Percentiles rank a stretch among this genome's conserved stretches.
These are phyloP conservation scores for Asterochloris sp. DNA, from an alignment of 139 green algal genomes.

Conservation along the genomic window DNA sequence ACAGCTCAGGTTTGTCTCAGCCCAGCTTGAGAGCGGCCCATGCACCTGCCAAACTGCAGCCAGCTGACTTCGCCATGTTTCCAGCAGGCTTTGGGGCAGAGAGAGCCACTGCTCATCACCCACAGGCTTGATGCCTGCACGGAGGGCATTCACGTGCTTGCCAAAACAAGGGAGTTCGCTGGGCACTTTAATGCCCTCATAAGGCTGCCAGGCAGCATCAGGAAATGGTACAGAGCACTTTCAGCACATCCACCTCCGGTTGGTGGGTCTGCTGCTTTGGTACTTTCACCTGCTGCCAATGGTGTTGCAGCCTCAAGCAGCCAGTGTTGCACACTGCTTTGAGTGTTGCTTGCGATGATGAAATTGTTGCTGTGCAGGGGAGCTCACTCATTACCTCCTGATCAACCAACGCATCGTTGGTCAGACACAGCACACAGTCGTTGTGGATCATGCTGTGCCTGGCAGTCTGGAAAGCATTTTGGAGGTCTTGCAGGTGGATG, in stretches of 20 bases:
- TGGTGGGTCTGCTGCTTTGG: background rate
- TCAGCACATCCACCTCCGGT: conserved; percentile 8
- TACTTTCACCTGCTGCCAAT: background rate
- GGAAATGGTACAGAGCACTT: conserved; percentile 38
- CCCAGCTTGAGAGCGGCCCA: background rate
- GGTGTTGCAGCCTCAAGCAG: too few relatives aligned
- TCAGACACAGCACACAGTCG: conserved; percentile 44
- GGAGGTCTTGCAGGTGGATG: conserved; percentile 38
- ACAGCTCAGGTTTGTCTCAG: conserved; percentile 14
- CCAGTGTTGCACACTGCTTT: background rate
- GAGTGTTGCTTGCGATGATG: background rate
- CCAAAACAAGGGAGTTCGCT: conserved; percentile 39
- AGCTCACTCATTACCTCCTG: conserved; percentile 44
- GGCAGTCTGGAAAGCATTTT: conserved; percentile 39
- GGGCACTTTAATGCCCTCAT: conserved; percentile 52
- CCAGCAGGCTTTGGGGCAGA: conserved; percentile 1
- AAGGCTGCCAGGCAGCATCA: background rate
- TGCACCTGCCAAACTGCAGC: background rate
- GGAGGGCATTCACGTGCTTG: conserved; percentile 73
- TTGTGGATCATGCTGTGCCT: conserved; percentile 11
- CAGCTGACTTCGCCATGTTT: background rate
- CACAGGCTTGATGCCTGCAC: conserved; percentile 76
- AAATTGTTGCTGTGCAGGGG: conserved; percentile 21
- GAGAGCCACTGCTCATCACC: conserved; percentile 40
- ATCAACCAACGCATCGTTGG: conserved; percentile 23